Conservation (phyloP, 2,329 filamentous ascomycete genomes). For the Colletotrichum salicis region DNA sequence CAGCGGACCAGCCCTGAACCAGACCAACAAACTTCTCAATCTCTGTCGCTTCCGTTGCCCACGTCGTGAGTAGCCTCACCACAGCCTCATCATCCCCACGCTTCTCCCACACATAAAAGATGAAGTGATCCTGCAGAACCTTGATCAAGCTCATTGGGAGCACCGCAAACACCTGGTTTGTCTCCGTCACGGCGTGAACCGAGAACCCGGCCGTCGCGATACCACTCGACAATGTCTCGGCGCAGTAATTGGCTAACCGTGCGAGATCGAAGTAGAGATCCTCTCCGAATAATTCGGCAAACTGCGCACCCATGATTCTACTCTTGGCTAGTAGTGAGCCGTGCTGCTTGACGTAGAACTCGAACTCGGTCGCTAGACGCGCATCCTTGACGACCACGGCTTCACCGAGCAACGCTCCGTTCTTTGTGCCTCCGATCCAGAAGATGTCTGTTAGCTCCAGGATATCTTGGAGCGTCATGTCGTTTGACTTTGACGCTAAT, state of each 20-base stretch:
- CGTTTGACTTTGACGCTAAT: constrained; percentile 53
- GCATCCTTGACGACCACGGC: constrained; percentile 59
- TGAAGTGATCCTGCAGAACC: constrained; percentile 53
- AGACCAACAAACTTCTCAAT: constrained; percentile 50
- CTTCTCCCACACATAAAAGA: constrained; percentile 61
- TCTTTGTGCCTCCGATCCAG: constrained; percentile 66
- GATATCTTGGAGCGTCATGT: constrained; percentile 56
- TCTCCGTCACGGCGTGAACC: constrained; percentile 57
- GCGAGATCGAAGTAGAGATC: constrained; percentile 60
- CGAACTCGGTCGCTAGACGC: constrained; percentile 55
- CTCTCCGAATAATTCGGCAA: constrained; percentile 58
- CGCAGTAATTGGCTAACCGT: constrained; percentile 54
- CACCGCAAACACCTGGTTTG: constrained; percentile 62
- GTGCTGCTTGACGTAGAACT: constrained; percentile 63
- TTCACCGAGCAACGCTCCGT: constrained; percentile 61
- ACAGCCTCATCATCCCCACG: constrained; percentile 50
- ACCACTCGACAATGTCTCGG: constrained; percentile 54
- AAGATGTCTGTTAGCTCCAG: constrained; percentile 61
- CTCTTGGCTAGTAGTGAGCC: constrained; percentile 62
- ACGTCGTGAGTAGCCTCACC: constrained; percentile 60
- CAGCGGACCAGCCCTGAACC: constrained; percentile 34
- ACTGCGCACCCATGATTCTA: constrained; percentile 60
- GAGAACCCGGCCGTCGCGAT: constrained; percentile 54
- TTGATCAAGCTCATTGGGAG: constrained; percentile 52
- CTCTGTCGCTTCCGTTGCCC: constrained; percentile 57